These are phyloP conservation scores for Botryotinia narcissicola DNA, from an alignment of 2,329 filamentous ascomycete species.

Conservation along the genomic window DNA sequence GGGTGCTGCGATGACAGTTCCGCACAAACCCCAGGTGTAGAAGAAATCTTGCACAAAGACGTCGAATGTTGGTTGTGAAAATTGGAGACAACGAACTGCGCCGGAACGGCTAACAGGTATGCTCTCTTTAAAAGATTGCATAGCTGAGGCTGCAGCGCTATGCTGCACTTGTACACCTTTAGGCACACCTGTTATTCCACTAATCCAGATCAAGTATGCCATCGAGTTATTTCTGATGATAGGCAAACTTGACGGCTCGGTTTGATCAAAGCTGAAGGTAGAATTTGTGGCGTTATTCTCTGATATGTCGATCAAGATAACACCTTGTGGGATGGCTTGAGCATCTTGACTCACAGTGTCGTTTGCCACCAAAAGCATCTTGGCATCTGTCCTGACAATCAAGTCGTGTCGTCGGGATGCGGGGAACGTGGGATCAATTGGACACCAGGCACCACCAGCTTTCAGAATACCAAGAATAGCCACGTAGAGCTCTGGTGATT, in stretches of 20 bases:
- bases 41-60: constrained; percentile 13
- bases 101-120: neutral
- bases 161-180: constrained; percentile 29
- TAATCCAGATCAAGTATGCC: constrained; percentile 31
- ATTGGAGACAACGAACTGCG: constrained; percentile 4
- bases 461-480: constrained; percentile 39
- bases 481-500: constrained; percentile 37
- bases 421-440: constrained; percentile 37
- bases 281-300: neutral
- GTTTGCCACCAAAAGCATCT: neutral
- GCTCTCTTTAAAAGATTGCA: neutral
- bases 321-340: neutral
- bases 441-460: constrained; percentile 40
- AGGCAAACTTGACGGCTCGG: neutral
- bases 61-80: constrained; percentile 14
- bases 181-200: constrained; percentile 24
- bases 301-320: neutral
- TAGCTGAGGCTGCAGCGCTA: constrained; percentile 13
- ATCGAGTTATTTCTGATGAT: neutral
- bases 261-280: neutral
- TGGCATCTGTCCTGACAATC: constrained; percentile 12
- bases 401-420: constrained; percentile 3
- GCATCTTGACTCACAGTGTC: neutral
- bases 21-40: constrained; percentile 12
- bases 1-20: constrained; percentile 11